These are phyloP conservation scores for Aegilops tauschii DNA, from an alignment of 176 grass and related monocot species.

Conservation along the genomic window DNA sequence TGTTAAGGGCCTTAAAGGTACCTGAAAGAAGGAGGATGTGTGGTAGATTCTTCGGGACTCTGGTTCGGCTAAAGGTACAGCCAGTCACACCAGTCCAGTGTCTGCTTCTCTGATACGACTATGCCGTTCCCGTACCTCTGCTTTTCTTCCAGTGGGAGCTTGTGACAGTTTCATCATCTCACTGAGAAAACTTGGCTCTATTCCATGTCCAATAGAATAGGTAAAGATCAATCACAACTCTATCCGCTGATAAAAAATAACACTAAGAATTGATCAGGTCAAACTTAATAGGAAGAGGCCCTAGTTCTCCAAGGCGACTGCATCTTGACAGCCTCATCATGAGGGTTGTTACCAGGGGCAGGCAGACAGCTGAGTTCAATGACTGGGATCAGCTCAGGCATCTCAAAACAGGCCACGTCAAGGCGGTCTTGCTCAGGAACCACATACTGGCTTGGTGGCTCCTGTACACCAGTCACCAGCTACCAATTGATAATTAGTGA, in stretches of 20 bases:
- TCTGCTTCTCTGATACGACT: constrained; percentile 37
- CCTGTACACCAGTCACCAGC: constrained; percentile 23
- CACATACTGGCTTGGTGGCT: constrained; percentile 53
- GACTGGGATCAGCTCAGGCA: constrained; percentile 25
- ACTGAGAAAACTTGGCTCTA: too few species aligned
- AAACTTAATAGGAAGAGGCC: constrained; percentile 49
- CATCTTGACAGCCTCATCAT: constrained; percentile 24
- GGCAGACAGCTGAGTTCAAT: constrained; percentile 44
- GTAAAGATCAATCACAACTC: too few species aligned
- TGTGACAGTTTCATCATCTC: too few species aligned
- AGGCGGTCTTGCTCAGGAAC: not conserved
- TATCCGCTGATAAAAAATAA: too few species aligned
- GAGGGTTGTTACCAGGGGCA: not conserved
- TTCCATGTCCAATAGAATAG: too few species aligned
- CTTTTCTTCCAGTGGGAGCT: constrained; percentile 47
- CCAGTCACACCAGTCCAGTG: constrained; percentile 50
- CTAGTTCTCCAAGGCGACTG: constrained; percentile 33
- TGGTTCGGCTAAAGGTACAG: constrained; percentile 44
- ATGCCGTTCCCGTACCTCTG: constrained; percentile 51
- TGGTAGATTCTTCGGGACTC: constrained; percentile 6
- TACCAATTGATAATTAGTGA: not conserved
- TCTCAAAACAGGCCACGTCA: not conserved
- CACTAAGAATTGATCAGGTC: too few species aligned
- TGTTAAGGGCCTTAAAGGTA: not conserved
- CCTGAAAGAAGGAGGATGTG: not conserved